A percentile compares a stretch with the other conserved stretches of the same genome.
These are phyloP conservation scores for Theobroma grandiflorum DNA, from an alignment of 441 rosid species.

Conservation along the genomic window DNA sequence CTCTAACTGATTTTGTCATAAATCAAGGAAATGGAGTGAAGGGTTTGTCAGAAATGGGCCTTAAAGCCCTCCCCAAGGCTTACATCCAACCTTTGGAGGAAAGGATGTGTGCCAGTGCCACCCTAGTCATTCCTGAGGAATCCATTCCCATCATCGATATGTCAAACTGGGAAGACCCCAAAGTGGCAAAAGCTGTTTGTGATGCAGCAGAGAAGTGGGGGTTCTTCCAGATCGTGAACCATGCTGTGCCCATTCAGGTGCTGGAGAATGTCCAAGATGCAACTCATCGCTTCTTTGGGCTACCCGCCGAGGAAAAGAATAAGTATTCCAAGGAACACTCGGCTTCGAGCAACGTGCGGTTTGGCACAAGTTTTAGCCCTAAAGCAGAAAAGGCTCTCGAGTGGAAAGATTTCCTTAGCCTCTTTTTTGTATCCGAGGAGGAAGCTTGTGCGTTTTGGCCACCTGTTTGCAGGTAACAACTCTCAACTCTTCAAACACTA, in stretches of 20 bases:
- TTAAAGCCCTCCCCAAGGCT: conserved; percentile 39
- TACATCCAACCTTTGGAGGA: conserved; percentile 44
- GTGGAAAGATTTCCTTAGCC: conserved; percentile 43
- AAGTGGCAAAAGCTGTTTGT: conserved; percentile 26
- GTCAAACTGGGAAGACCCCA: conserved; percentile 42
- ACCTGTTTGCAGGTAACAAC: conserved; percentile 41
- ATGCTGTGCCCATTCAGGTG: conserved; percentile 34
- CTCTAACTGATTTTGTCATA: conserved; percentile 35
- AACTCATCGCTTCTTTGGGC: conserved; percentile 23
- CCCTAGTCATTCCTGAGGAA: conserved; percentile 9
- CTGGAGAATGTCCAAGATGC: conserved; percentile 36
- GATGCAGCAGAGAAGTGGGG: conserved; percentile 45
- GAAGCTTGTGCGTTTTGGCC: conserved; percentile 42
- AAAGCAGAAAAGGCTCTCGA: conserved; percentile 36
- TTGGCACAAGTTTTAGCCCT: conserved; percentile 40
- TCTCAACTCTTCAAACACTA: no score
- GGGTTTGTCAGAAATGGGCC: conserved; percentile 48
- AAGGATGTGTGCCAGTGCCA: not conserved
- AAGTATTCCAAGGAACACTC: conserved; percentile 31
- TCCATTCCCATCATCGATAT: conserved; percentile 42
- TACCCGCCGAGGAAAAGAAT: conserved; percentile 34
- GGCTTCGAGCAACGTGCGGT: conserved; percentile 27
- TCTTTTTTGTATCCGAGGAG: conserved; percentile 33
- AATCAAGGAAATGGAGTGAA: conserved; percentile 50
- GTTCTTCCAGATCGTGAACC: conserved; percentile 43